These are phyloP conservation scores for Rhodotorula paludigena DNA, from an alignment of 768 basidiomycete species.

Conservation along the genomic window DNA sequence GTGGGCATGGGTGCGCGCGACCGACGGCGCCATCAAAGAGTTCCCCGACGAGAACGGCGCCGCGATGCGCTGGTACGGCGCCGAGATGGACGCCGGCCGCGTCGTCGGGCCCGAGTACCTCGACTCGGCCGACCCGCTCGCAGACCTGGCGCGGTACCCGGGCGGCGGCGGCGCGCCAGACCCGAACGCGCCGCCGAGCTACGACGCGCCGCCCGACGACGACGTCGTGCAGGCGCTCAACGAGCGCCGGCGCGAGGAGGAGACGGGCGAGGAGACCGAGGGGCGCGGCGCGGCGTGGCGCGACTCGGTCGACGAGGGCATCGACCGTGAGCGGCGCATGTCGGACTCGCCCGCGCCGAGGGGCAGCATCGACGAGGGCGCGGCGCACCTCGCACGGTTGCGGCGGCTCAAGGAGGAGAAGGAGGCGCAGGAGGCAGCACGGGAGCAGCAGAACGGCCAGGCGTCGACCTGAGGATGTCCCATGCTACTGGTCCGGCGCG, in stretches of 20 bases:
- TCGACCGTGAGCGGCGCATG: not conserved
- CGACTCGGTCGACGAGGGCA: slow-evolving; percentile 4
- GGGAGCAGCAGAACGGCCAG: not conserved
- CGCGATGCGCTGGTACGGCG: not conserved
- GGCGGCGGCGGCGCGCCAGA: not conserved
- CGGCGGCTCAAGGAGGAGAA: slow-evolving; percentile 27
- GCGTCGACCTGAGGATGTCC: not conserved
- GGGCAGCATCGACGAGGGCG: slow-evolving; percentile 23
- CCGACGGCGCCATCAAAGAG: slow-evolving; percentile 27
- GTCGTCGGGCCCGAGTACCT: slow-evolving; percentile 9
- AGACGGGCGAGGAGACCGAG: not conserved
- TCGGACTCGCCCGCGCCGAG: not conserved
- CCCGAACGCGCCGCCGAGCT: slow-evolving; percentile 17
- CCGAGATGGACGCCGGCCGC: slow-evolving; percentile 33
- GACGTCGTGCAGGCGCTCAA: slow-evolving; percentile 19
- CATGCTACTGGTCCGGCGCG: too few species aligned
- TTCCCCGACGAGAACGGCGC: slow-evolving; percentile 13
- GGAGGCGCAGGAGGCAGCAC: slow-evolving; percentile 5
- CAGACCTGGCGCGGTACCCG: too few species aligned
- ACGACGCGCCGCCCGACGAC: slow-evolving; percentile 20
- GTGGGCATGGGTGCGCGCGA: slow-evolving; percentile 33
- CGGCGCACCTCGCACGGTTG: slow-evolving; percentile 27
- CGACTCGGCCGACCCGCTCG: slow-evolving; percentile 18
- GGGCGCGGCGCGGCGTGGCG: not conserved
- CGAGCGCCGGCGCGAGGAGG: slow-evolving; percentile 1